Conservation (phyloP, 1,139 yeast species). For the Pichia kudriavzevii region DNA sequence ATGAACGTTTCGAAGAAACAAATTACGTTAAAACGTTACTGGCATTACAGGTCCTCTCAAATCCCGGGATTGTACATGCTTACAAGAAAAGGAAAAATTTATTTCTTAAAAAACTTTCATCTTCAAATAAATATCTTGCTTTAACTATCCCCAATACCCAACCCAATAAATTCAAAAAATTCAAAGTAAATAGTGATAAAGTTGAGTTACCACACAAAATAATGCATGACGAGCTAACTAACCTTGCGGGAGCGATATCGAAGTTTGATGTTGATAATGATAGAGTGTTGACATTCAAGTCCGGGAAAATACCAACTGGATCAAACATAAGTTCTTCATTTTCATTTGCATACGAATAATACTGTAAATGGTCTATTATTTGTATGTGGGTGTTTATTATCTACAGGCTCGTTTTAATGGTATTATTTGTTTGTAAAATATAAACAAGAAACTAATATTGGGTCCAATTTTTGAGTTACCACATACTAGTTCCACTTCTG, state of each 20-base stretch:
- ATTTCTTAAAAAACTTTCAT: too few relatives aligned
- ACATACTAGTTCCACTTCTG: constrained; percentile 24
- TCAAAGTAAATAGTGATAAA: too few relatives aligned
- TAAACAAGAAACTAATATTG: too few relatives aligned
- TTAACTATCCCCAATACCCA: too few relatives aligned
- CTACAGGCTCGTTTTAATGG: constrained; percentile 3
- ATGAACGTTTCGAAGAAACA: constrained; percentile 8
- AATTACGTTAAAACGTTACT: constrained; percentile 20
- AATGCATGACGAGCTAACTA: constrained; percentile 17
- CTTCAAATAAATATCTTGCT: too few relatives aligned
- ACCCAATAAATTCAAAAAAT: too few relatives aligned
- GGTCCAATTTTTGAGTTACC: constrained; percentile 20
- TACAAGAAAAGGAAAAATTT: constrained; percentile 1
- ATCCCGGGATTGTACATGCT: constrained; percentile 18
- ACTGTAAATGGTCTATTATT: too few relatives aligned
- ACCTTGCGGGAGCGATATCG: constrained; percentile 19
- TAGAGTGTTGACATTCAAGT: constrained; percentile 19
- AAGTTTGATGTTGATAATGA: constrained; percentile 18
- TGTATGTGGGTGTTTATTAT: too few relatives aligned
- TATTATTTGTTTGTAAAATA: too few relatives aligned
- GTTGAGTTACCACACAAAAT: too few relatives aligned
- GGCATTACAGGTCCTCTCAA: constrained; percentile 21
- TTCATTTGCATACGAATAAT: constrained; percentile 21
- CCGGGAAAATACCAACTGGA: constrained; percentile 5
- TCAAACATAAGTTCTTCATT: constrained; percentile 15